Evolutionary conservation across 495 filamentous ascomycete species (phyloP).

Genomic region (Cenococcum geophilum): DNA sequence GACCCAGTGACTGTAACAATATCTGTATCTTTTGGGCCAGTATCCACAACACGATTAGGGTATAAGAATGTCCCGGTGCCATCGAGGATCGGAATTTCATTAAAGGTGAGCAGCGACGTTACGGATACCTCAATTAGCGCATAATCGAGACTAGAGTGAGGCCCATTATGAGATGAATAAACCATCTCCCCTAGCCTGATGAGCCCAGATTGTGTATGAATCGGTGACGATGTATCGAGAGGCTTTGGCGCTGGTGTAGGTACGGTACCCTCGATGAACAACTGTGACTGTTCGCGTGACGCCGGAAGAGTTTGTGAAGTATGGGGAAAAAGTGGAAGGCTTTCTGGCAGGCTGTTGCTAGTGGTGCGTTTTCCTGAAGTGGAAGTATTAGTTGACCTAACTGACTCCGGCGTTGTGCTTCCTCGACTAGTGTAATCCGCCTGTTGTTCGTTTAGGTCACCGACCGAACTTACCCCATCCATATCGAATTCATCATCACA

Average conservation of each 20-base stretch:
- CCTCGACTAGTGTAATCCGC: conserved; percentile 13
- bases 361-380: not conserved
- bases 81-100: not conserved
- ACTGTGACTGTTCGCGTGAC: not conserved
- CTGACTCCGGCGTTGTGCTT: conserved; percentile 3
- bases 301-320: not conserved
- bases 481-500: conserved; percentile 2
- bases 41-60: not conserved
- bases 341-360: not conserved
- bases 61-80: not conserved
- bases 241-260: too few species aligned
- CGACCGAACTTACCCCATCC: conserved; percentile 1
- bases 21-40: not conserved
- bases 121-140: not conserved
- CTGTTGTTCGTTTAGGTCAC: not conserved
- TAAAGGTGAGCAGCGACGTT: not conserved
- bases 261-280: not conserved
- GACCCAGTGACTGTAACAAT: conserved; percentile 14
- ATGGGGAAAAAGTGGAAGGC: not conserved
- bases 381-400: not conserved
- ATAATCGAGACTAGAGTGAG: not conserved
- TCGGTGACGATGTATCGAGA: not conserved
- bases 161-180: not conserved
- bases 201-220: too few species aligned
- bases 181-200: not conserved